Evolutionary conservation across 768 basidiomycete species (phyloP).

Genomic region (Mycena pura): DNA sequence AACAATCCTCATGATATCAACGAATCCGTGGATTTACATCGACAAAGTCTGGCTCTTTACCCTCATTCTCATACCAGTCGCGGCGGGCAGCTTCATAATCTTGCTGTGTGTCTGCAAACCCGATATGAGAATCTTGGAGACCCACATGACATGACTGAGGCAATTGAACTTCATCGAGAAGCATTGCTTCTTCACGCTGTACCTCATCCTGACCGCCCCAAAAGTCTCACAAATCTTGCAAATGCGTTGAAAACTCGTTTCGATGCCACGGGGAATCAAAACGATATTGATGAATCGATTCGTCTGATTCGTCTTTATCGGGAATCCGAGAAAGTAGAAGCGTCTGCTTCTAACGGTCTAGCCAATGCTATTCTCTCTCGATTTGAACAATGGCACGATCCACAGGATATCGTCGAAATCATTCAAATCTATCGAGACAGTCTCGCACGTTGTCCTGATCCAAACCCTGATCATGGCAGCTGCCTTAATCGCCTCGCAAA

Average conservation of each 20-base stretch:
- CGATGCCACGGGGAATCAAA: not conserved
- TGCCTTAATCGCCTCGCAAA: constrained; percentile 2
- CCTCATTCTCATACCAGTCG: not conserved
- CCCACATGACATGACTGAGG: not conserved
- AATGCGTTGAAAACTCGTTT: constrained; percentile 1
- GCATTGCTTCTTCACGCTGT: not conserved
- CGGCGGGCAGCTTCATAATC: not conserved
- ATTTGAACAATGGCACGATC: not conserved
- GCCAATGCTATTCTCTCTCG: not conserved
- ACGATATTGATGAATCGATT: constrained; percentile 6
- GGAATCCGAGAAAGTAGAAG: not conserved
- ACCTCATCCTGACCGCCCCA: constrained; percentile 4
- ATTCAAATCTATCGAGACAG: not conserved
- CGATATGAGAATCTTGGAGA: not conserved
- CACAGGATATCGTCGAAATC: not conserved
- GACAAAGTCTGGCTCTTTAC: not conserved
- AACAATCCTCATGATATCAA: constrained; percentile 3
- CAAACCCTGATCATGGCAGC: not conserved
- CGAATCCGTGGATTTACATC: not conserved
- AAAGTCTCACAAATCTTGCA: constrained; percentile 1
- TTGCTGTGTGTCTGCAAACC: constrained; percentile 1
- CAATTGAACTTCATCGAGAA: constrained; percentile 8
- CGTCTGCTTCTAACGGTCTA: not conserved
- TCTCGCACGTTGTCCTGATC: not conserved
- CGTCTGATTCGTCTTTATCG: constrained; percentile 1